Base-by-base conservation (phyloP, 345 rosid species). In the Trapa bicornis region DNA sequence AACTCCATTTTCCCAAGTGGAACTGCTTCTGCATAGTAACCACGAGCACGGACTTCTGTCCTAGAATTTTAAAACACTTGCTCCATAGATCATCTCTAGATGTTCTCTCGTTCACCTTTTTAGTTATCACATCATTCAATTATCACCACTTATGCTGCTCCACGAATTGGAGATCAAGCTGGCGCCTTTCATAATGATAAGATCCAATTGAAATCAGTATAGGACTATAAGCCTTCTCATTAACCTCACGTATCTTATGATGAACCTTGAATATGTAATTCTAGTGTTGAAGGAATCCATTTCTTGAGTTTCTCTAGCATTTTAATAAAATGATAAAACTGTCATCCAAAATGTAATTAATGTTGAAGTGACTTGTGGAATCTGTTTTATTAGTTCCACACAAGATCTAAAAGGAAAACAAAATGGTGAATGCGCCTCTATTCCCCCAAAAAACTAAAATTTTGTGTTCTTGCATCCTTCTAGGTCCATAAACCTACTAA, bases 11-110 rank as follows among this genome's bases (percentile, higher is more conserved):
- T 0, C 29, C 7, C 6, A 0, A 73, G 50, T 47, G 50, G 7
- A 6, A 72, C 1, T 0, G 10, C 15, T 10, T 68, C 72, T 10
- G 39, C 70, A 42, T 75, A 75, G 36, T 72, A 70, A 33, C n/a
- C n/a, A 15, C 74, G 71, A 72, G 81, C 81, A 33, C 6, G 16
- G 41, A 53, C 71, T 70, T 72, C 79, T 74, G 5, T 42, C 11
- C 72, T 37, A 71, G 9, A 35, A 67, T 60, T 2, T 16, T 4
- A 10, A 41, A 22, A 13, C 17, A 65, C 2, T 9, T 5, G 53
- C 32, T 41, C 9, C 42, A 2, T 14, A 0, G 0, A 0, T 68
- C 72, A 13, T 57, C 42, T 57, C 15, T 58, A 0, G 43, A 38
- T 22, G 42, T 12, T n/a, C n/a, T n/a, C 29, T 54, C 22, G 16